Evolutionary conservation across 2,329 filamentous ascomycete genomes (phyloP).

Genomic region (Colletotrichum sp.): DNA sequence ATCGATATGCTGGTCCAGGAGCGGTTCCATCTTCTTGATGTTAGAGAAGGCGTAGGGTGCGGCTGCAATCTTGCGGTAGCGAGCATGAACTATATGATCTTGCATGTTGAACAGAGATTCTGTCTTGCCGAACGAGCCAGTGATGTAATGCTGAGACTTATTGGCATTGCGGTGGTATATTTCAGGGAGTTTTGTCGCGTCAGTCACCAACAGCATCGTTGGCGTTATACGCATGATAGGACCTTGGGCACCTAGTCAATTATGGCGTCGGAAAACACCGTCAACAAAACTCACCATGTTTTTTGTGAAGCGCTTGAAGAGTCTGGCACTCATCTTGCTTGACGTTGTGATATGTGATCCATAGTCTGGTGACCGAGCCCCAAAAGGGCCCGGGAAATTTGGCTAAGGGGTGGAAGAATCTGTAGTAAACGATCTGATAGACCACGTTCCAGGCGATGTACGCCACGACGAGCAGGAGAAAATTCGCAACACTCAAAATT

Average conservation of each 20-base stretch:
- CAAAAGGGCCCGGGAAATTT: conserved; percentile 61
- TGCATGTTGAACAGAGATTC: conserved; percentile 65
- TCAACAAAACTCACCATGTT: conserved; percentile 46
- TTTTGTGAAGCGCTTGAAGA: conserved; percentile 46
- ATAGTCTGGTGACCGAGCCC: conserved; percentile 57
- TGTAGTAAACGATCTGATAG: conserved; percentile 54
- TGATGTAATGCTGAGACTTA: conserved; percentile 65
- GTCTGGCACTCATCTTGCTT: conserved; percentile 49
- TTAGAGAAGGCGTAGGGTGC: conserved; percentile 60
- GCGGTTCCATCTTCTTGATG: conserved; percentile 63
- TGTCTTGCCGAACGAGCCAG: conserved; percentile 59
- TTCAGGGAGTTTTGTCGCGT: conserved; percentile 57
- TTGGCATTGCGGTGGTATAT: conserved; percentile 61
- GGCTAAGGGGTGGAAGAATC: conserved; percentile 57
- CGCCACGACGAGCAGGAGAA: conserved; percentile 37
- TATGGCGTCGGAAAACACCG: not conserved
- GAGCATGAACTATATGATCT: conserved; percentile 53
- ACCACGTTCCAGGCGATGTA: conserved; percentile 32
- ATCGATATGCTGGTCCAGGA: conserved; percentile 55
- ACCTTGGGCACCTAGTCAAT: conserved; percentile 33
- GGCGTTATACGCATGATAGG: conserved; percentile 59
- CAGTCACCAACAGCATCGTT: conserved; percentile 56
- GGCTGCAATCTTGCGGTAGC: conserved; percentile 59
- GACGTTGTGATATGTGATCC: conserved; percentile 57
- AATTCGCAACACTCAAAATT: conserved; percentile 36